A percentile compares a stretch with the other conserved stretches of the same genome.
phyloP scores from a whole-genome alignment of 1,139 yeast species.

The Protomyces gravidus region DNA sequence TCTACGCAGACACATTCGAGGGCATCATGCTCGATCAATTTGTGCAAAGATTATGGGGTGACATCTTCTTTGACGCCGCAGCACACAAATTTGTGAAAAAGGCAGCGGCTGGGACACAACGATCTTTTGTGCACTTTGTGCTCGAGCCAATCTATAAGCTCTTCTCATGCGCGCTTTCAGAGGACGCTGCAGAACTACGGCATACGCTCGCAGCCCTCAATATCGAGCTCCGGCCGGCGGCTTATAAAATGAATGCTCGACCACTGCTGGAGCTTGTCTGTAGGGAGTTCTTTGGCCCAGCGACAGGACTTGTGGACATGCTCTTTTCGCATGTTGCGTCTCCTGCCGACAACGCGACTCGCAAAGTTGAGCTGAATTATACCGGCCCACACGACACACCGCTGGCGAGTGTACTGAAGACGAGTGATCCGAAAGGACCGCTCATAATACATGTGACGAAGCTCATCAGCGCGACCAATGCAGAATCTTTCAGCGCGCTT shows the following conservation, averaged over 20 bases:
- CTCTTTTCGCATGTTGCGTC: conserved; percentile 44
- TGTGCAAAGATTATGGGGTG: conserved; percentile 69
- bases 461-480: conserved; percentile 53
- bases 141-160: conserved; percentile 78
- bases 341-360: conserved; percentile 43
- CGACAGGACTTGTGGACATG: conserved; percentile 55
- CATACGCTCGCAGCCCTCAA: conserved; percentile 46
- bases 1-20: conserved; percentile 46
- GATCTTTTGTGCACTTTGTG: conserved; percentile 66
- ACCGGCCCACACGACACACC: conserved; percentile 34
- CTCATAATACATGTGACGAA: conserved; percentile 60
- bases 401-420: conserved; percentile 8
- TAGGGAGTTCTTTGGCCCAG: conserved; percentile 51
- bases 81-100: conserved; percentile 48
- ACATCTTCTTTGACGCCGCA: conserved; percentile 51
- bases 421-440: conserved; percentile 40
- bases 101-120: conserved; percentile 40
- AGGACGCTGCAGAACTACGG: conserved; percentile 47
- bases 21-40: conserved; percentile 47
- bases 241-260: conserved; percentile 51
- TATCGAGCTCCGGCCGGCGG: conserved; percentile 38
- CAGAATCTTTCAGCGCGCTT: conserved; percentile 48
- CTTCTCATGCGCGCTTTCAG: conserved; percentile 49
- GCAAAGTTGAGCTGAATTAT: conserved; percentile 37
- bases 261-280: conserved; percentile 56